Conservation (phyloP, 768 basidiomycete genomes). For the Omphalotus guepiniiformis region DNA sequence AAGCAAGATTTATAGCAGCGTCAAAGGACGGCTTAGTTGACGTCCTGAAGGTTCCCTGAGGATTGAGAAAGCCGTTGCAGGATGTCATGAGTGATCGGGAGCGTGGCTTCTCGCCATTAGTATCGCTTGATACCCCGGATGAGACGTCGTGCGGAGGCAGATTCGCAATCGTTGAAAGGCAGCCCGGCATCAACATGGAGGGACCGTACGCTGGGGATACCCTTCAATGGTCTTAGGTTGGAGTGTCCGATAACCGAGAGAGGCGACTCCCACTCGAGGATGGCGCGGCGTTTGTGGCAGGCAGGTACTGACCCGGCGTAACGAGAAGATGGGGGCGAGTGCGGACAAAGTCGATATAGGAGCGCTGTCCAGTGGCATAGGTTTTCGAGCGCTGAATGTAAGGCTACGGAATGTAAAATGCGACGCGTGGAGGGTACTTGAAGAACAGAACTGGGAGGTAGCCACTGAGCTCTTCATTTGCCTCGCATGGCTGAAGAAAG, state of each 20-base stretch:
- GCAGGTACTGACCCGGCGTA: conserved; percentile 11
- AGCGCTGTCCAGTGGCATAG: conserved; percentile 26
- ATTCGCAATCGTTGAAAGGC: conserved; percentile 20
- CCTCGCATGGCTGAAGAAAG: no score
- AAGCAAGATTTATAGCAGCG: conserved; percentile 13
- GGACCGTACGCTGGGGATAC: conserved; percentile 21
- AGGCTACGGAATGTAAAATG: no score
- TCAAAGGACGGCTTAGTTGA: conserved; percentile 8
- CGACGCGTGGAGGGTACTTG: no score
- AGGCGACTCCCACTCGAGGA: conserved; percentile 17
- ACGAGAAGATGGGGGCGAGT: conserved; percentile 7
- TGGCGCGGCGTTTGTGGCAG: conserved; percentile 8
- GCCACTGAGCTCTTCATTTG: no score
- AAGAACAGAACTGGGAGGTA: no score
- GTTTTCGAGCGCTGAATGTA: no score
- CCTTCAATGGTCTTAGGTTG: conserved; percentile 12
- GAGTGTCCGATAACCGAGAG: conserved; percentile 6
- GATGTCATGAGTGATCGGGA: conserved; percentile 8
- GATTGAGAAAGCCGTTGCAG: not conserved
- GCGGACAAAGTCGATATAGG: conserved; percentile 23
- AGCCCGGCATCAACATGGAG: conserved; percentile 27
- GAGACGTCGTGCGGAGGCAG: conserved; percentile 23
- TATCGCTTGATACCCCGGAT: conserved; percentile 29
- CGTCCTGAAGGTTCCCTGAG: not conserved
- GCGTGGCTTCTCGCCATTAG: conserved; percentile 17